Percentiles rank a stretch among this genome's conserved stretches.
phyloP scores from a whole-genome alignment of 495 filamentous ascomycete genomes.

The Lichina pygmaea region DNA sequence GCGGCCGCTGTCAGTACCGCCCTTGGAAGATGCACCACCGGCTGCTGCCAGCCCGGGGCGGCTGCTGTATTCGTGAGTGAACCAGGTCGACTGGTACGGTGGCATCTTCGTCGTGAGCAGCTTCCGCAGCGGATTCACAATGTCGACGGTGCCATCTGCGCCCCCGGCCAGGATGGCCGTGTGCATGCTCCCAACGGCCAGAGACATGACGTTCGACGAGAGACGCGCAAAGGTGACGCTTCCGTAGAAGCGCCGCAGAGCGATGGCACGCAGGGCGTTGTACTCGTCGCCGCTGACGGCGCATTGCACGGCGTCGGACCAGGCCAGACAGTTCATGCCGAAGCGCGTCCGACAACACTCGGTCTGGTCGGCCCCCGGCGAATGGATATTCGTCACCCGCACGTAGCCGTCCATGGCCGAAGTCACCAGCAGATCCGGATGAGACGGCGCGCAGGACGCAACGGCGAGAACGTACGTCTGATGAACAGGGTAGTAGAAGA shows the following conservation, averaged over 20 bases:
- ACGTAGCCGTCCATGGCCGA: conserved; percentile 30
- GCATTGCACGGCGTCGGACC: conserved; percentile 26
- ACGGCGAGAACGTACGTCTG: conserved; percentile 32
- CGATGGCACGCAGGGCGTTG: conserved; percentile 22
- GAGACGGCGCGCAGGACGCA: conserved; percentile 28
- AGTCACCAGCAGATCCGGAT: conserved; percentile 25
- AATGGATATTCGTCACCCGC: conserved; percentile 25
- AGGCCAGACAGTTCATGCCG: conserved; percentile 20
- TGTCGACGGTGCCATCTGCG: conserved; percentile 26
- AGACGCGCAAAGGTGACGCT: conserved; percentile 15
- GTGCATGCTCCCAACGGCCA: conserved; percentile 22
- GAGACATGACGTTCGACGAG: conserved; percentile 12
- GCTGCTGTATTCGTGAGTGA: conserved; percentile 29
- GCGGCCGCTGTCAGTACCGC: too few relatives aligned
- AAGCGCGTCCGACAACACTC: conserved; percentile 24
- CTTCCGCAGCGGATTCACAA: conserved; percentile 28
- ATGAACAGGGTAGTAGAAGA: conserved; percentile 27
- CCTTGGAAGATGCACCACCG: too few relatives aligned
- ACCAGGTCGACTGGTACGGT: conserved; percentile 33
- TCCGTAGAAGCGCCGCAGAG: conserved; percentile 28
- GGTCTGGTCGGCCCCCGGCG: conserved; percentile 20
- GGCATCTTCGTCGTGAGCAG: conserved; percentile 23
- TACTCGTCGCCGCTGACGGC: conserved; percentile 30
- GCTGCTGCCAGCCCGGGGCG: conserved; percentile 1
- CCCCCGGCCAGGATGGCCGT: conserved; percentile 25